Evolutionary conservation across 148 eudicot genomes (phyloP), one percentile per base, ranked within the genome.

Genomic region (Rhododendron vialii): DNA sequence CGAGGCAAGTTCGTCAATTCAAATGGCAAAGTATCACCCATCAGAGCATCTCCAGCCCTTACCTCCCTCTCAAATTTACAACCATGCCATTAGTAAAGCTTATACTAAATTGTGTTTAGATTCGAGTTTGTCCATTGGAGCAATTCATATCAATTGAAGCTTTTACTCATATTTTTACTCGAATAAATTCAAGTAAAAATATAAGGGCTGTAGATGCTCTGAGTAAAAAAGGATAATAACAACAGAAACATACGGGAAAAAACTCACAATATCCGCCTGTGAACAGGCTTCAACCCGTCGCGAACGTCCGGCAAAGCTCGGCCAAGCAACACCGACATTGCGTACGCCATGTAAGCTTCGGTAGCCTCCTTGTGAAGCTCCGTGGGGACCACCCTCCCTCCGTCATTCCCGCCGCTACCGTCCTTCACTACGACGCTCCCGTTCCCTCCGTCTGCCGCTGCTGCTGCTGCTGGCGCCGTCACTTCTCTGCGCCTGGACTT

Each of bases 291-390:
- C 88, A 97, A 90, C 33, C 99, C 99, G 20, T 97, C 99, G 1
- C 99, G 89, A 78, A 94, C 94, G 89, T 97, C 99, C 0, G 99
- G 99, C 84, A 97, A 83, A 13, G 99, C 99, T 8, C 99, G 91
- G 7, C 99, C 99, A 1, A 97, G 91, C 86, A 97, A 88, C 14
- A 97, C 99, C 10, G 99, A 97, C 99, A 97, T 97, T 0, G 99
- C 99, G 69, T 97, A 97, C 15, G 99, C 87, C 96, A 95, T 93
- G 85, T 97, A 97, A 0, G 99, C 98, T 69, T 97, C 98, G 2
- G 95, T 97, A 2, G 99, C 98, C 89, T 97, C 99, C 89, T 91
- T 95, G 41, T 97, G 98, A 63, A 97, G 94, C 92, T 94, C 99
- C 12, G 91, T 55, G 33, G 90, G 87, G 0, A 97, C 93, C 83